Percentiles rank a stretch among this genome's conserved stretches.
Evolutionary conservation across 78 protist species (phyloP).

Genomic region (Paratrimastix pyriformis): DNA sequence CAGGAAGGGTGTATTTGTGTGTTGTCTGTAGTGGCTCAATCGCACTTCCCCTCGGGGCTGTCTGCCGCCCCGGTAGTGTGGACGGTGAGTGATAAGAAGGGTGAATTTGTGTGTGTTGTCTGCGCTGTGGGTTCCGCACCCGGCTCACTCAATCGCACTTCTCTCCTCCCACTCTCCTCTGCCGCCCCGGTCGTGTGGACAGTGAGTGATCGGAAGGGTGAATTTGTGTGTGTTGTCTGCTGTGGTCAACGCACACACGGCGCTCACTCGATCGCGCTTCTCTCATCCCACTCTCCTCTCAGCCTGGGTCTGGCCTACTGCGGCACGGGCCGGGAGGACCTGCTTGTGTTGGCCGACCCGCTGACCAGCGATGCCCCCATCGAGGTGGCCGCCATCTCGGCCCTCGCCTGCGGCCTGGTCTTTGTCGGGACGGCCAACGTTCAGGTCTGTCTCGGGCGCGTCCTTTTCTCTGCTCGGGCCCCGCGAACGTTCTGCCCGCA

Average conservation of each 20-base stretch:
- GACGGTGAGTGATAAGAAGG: no score
- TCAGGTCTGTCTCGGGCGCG: background rate
- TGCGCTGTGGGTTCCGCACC: background rate
- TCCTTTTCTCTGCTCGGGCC: no score
- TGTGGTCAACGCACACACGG: no score
- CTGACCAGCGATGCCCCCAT: slow-evolving; percentile 35
- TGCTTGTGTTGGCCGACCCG: slow-evolving; percentile 10
- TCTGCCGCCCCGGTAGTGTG: no score
- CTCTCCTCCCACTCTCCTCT: background rate
- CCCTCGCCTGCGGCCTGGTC: slow-evolving; percentile 76
- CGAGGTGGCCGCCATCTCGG: slow-evolving; percentile 65
- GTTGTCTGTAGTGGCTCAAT: no score
- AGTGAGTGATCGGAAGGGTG: no score
- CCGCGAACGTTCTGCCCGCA: no score
- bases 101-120: no score
- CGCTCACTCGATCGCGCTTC: background rate
- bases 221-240: no score
- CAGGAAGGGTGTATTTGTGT: no score
- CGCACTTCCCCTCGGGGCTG: no score
- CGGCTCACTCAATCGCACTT: background rate
- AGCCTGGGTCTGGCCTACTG: slow-evolving; percentile 56
- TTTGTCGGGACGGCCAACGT: slow-evolving; percentile 73
- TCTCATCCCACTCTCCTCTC: slow-evolving; percentile 1
- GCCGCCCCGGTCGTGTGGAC: no score
- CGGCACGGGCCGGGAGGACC: slow-evolving; percentile 26